Conservation (phyloP, 169 alveolate species). For the Plasmodium reichenowi region DNA sequence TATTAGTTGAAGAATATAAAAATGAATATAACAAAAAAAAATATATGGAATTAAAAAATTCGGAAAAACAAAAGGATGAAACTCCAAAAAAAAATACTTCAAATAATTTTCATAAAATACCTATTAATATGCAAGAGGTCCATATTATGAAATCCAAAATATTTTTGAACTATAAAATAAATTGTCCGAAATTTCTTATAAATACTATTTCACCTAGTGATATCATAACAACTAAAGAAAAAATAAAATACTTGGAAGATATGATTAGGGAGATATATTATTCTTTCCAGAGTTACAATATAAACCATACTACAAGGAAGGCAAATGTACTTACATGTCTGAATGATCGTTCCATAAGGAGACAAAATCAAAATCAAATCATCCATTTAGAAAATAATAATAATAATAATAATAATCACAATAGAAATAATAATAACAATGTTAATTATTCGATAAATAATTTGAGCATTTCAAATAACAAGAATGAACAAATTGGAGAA, state of each 20-base stretch:
- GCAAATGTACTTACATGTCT: neutral
- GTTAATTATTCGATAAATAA: neutral
- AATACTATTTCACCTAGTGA: conserved; percentile 40
- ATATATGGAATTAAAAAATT: neutral
- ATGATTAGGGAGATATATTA: conserved; percentile 46
- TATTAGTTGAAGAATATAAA: conserved; percentile 24
- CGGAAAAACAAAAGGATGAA: neutral
- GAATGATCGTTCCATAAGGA: neutral
- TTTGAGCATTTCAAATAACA: no score
- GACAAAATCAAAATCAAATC: neutral
- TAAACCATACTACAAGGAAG: conserved; percentile 2
- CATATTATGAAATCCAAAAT: conserved; percentile 45
- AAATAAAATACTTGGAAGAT: conserved; percentile 48
- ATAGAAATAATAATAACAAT: neutral
- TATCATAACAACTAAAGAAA: conserved; percentile 23
- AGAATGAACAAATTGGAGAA: no score
- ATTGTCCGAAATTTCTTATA: conserved; percentile 29
- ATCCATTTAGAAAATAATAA: neutral
- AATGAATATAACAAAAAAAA: conserved; percentile 3
- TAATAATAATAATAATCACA: neutral
- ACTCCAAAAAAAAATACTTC: neutral
- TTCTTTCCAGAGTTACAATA: conserved; percentile 23
- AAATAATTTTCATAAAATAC: neutral
- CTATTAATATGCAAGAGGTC: conserved; percentile 45
- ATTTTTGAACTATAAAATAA: conserved; percentile 49